A percentile compares a stretch with the other conserved stretches of the same genome.
Conservation (phyloP, 2,329 filamentous ascomycete species). For the Alternaria ventricosa region DNA sequence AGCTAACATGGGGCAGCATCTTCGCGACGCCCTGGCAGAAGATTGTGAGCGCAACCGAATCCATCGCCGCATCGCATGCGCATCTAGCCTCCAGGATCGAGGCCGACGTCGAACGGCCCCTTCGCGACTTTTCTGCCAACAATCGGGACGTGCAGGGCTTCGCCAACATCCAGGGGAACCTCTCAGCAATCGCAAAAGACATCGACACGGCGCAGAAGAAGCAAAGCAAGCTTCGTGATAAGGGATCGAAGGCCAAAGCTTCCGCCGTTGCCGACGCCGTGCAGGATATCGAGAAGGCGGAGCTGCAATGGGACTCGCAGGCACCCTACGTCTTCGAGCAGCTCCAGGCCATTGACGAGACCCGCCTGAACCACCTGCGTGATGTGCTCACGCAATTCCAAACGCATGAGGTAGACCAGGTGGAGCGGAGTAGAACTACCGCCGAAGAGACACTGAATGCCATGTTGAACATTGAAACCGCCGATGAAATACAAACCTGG, state of each 20-base stretch:
- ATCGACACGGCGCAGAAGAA: constrained; percentile 84
- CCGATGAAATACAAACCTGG: constrained; percentile 84
- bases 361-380: constrained; percentile 84
- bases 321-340: constrained; percentile 94
- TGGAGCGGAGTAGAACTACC: constrained; percentile 75
- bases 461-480: constrained; percentile 84
- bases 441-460: constrained; percentile 82
- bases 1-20: constrained; percentile 64
- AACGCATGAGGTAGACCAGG: constrained; percentile 88
- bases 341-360: constrained; percentile 89
- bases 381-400: constrained; percentile 91
- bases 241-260: constrained; percentile 76
- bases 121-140: constrained; percentile 75
- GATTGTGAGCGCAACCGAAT: constrained; percentile 79
- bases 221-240: constrained; percentile 81
- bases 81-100: constrained; percentile 82
- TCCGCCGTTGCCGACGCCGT: constrained; percentile 79
- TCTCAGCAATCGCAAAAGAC: constrained; percentile 80
- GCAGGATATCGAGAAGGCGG: constrained; percentile 76
- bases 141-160: constrained; percentile 81
- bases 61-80: constrained; percentile 83
- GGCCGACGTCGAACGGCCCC: constrained; percentile 81
- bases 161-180: constrained; percentile 79
- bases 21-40: constrained; percentile 92
- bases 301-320: constrained; percentile 88